Evolutionary conservation across 1,284 basidiomycete genomes (phyloP).

Genomic region (Cryptococcus sp.): DNA sequence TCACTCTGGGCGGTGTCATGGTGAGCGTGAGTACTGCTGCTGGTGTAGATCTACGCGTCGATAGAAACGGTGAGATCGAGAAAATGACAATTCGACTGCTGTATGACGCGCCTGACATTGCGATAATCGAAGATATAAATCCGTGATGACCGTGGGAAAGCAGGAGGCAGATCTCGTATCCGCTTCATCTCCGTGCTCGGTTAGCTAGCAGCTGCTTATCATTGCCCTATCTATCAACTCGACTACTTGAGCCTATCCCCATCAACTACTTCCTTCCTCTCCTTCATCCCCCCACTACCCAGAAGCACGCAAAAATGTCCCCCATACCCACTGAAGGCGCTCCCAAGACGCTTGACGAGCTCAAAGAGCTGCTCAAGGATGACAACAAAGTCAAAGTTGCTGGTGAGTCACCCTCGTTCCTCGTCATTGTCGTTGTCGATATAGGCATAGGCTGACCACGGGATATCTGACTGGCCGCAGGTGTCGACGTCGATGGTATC

Average conservation of each 20-base stretch:
- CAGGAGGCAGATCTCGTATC: no score
- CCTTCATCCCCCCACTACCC: neutral
- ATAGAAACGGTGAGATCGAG: neutral
- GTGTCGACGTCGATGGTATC: slow-evolving; percentile 79
- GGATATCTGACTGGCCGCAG: slow-evolving; percentile 20
- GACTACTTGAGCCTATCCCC: no score
- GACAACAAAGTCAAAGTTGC: slow-evolving; percentile 92
- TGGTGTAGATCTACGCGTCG: no score
- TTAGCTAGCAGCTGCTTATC: neutral
- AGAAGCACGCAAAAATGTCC: slow-evolving; percentile 23
- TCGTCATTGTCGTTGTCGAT: neutral
- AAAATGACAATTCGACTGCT: neutral
- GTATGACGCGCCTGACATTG: slow-evolving; percentile 20
- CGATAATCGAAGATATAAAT: neutral
- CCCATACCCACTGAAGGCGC: slow-evolving; percentile 56
- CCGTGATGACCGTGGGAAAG: slow-evolving; percentile 1
- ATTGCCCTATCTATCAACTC: no score
- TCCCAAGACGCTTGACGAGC: slow-evolving; percentile 63
- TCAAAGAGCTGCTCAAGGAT: slow-evolving; percentile 61
- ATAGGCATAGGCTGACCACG: neutral
- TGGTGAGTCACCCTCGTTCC: slow-evolving; percentile 54
- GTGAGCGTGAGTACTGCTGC: slow-evolving; percentile 2
- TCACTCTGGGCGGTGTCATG: slow-evolving; percentile 25
- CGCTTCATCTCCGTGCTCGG: neutral
- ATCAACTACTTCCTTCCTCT: neutral